Percentiles rank a stretch among this genome's conserved stretches.
phyloP scores from a whole-genome alignment of 352 stramenopile species.

The Thalassiosira exigua region DNA sequence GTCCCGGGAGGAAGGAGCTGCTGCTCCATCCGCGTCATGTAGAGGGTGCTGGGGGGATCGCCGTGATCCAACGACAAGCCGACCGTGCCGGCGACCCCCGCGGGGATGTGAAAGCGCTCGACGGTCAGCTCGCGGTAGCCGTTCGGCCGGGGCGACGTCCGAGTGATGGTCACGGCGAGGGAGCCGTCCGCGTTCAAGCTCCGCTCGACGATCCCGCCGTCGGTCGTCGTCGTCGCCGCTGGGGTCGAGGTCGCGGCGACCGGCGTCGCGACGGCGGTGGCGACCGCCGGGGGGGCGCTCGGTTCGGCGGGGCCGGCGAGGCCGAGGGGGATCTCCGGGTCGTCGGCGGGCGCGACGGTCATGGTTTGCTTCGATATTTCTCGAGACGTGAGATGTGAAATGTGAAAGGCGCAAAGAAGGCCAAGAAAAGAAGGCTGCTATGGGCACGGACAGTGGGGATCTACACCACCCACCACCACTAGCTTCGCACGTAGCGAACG shows the following conservation, averaged over 20 bases:
- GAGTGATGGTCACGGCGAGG: conserved; percentile 18
- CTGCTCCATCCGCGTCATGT: conserved; percentile 39
- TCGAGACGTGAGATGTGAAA: no score
- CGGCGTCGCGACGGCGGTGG: neutral
- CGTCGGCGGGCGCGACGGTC: no score
- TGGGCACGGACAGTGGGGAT: no score
- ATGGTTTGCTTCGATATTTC: no score
- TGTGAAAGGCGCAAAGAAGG: no score
- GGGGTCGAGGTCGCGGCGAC: neutral
- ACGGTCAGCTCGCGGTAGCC: conserved; percentile 20
- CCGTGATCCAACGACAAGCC: conserved; percentile 20
- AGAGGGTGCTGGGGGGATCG: conserved; percentile 37
- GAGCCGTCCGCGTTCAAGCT: conserved; percentile 33
- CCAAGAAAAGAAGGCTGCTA: no score
- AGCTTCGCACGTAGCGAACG: no score
- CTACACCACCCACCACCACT: no score
- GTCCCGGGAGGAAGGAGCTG: conserved; percentile 19
- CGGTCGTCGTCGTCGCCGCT: neutral
- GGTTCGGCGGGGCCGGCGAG: no score
- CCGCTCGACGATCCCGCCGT: conserved; percentile 13
- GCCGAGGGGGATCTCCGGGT: no score
- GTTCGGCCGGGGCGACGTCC: conserved; percentile 1
- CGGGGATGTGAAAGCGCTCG: conserved; percentile 23
- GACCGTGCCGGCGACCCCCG: conserved; percentile 8
- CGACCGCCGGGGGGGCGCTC: neutral